Evolutionary conservation across 1,284 basidiomycete species (phyloP), one percentile per base, ranked within the genome.

Genomic region (Cryptococcus sp.): DNA sequence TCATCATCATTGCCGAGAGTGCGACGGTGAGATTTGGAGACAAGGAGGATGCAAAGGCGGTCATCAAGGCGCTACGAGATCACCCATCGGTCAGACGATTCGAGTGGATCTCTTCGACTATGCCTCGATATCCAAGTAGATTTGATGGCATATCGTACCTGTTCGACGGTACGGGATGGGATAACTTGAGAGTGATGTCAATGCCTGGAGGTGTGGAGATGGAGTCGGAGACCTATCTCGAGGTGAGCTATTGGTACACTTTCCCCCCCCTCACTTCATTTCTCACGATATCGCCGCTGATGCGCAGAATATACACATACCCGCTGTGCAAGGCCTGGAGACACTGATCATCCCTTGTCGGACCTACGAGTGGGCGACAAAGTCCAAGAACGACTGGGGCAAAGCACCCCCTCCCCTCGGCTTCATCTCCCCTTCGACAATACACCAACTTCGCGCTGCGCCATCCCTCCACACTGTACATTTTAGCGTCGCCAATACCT

Each of bases 151-250:
- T 41, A n/a, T 21, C 10, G 11, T 16, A n/a, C 14, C 41, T 43
- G 28, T 43, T 43, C 21, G 22, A 43, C 21, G 41, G 41, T 26
- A 43, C 25, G 21, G 41, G 41, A n/a, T 43, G 26, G 26, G 41
- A 43, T 2, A 31, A 33, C 12, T 28, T 43, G 14, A 9, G 21
- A 10, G 14, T 21, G 28, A 11, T 43, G 11, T 12, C n/a, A 4
- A 32, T 32, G 28, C 18, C 14, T n/a, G 41, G 28, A 22, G 31
- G 41, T 18, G 31, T 43, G 18, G 26, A 43, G 18, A 32, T 33
- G 41, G 41, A 43, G 19, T 32, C 41, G 10, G 41, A 43, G 41
- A 43, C 41, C 18, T 43, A 43, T 33, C 5, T 43, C 28, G 41
- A 43, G 31, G 41, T 43, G 28, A 43, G 41, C 22, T 16, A 7